Percentiles rank a stretch among this genome's conserved stretches.
Evolutionary conservation across 176 grass and related monocot genomes (phyloP).

Genomic region (Otatea glauca): DNA sequence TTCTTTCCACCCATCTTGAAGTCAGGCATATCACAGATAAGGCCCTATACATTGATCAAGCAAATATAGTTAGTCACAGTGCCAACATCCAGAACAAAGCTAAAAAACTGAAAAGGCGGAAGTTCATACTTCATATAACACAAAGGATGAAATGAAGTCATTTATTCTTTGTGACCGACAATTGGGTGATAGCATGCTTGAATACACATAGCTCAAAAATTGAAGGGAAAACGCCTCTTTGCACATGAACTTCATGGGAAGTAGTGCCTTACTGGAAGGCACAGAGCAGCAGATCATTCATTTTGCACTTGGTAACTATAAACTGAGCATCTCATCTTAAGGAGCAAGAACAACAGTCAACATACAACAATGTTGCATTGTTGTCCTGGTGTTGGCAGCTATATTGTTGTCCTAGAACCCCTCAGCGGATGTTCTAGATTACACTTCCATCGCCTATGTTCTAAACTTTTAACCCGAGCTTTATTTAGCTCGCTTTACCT

Average conservation of each 20-base stretch:
- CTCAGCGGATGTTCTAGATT: neutral
- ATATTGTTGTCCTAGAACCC: neutral
- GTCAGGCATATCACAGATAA: conserved; percentile 40
- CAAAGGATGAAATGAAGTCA: neutral
- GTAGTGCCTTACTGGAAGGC: neutral
- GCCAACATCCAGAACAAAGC: conserved; percentile 11
- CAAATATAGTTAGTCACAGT: conserved; percentile 20
- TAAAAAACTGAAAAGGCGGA: neutral
- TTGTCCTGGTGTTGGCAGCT: neutral
- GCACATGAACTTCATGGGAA: neutral
- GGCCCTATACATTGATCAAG: conserved; percentile 42
- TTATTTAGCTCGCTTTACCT: neutral
- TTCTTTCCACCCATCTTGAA: conserved; percentile 40
- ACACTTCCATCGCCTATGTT: neutral
- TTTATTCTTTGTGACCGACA: neutral
- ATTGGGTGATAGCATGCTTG: neutral
- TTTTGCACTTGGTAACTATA: neutral
- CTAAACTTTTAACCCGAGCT: neutral
- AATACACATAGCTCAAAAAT: neutral
- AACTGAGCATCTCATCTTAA: neutral
- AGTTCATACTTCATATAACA: conserved; percentile 30
- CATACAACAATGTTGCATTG: neutral
- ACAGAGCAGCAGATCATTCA: neutral
- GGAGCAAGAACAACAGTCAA: neutral
- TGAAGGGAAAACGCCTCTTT: neutral